phyloP scores from a whole-genome alignment of 768 basidiomycete species.

The Gyrodon lividus region DNA sequence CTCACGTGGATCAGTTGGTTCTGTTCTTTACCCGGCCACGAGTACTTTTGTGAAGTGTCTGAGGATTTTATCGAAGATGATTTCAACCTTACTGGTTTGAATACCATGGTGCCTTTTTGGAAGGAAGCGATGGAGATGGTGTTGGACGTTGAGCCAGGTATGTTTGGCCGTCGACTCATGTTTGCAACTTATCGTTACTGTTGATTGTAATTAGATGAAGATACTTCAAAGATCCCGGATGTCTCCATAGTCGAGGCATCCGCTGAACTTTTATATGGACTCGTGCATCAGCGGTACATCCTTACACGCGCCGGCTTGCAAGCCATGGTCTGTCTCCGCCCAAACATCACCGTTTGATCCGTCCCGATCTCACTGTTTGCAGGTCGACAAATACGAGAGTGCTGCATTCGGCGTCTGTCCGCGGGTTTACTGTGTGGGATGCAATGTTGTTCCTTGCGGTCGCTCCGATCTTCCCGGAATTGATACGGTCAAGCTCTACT shows the following conservation, averaged over 20 bases:
- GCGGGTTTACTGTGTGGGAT: slow-evolving; percentile 87
- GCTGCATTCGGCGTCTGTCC: slow-evolving; percentile 93
- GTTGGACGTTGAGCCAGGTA: slow-evolving; percentile 97
- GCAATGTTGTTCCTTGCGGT: slow-evolving; percentile 92
- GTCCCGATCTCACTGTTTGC: slow-evolving; percentile 17
- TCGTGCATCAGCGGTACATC: slow-evolving; percentile 97
- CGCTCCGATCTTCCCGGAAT: slow-evolving; percentile 93
- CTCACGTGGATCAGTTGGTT: slow-evolving; percentile 97
- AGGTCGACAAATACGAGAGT: slow-evolving; percentile 96
- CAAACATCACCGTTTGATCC: slow-evolving; percentile 11
- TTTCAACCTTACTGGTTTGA: slow-evolving; percentile 97
- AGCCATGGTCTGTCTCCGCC: slow-evolving; percentile 69
- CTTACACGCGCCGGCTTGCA: slow-evolving; percentile 91
- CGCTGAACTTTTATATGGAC: slow-evolving; percentile 94
- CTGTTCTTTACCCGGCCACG: slow-evolving; percentile 91
- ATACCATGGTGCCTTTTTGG: slow-evolving; percentile 97
- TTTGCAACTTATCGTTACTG: slow-evolving; percentile 10
- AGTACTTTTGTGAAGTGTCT: slow-evolving; percentile 97
- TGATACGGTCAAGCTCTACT: slow-evolving; percentile 97
- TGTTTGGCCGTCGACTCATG: slow-evolving; percentile 28
- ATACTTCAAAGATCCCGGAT: slow-evolving; percentile 94
- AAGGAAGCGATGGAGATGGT: slow-evolving; percentile 99
- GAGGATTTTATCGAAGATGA: slow-evolving; percentile 99
- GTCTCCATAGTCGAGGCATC: slow-evolving; percentile 98
- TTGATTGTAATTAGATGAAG: slow-evolving; percentile 61